Evolutionary conservation across 2,329 filamentous ascomycete species (phyloP).

Genomic region (Pyrenophora tritici-repentis): DNA sequence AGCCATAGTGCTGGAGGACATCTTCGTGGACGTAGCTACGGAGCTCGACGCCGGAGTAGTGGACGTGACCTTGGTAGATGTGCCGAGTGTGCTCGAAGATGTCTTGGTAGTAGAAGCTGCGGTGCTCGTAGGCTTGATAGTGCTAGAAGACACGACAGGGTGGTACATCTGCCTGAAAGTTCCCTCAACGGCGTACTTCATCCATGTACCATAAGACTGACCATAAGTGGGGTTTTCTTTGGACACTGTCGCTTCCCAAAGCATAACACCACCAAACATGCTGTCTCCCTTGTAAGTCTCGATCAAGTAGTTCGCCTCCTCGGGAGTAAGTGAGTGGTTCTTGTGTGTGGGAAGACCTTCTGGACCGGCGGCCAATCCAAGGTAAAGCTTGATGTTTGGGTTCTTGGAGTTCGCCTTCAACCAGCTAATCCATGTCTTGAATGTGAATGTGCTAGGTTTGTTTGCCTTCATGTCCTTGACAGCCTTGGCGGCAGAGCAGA

Average conservation of each 20-base stretch:
- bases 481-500: conserved; percentile 56
- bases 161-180: conserved; percentile 27
- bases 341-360: conserved; percentile 27
- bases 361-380: conserved; percentile 54
- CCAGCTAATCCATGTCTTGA: conserved; percentile 50
- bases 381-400: conserved; percentile 55
- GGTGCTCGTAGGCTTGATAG: neutral
- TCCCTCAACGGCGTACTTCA: conserved; percentile 49
- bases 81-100: neutral
- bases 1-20: neutral
- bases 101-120: neutral
- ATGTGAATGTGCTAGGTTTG: conserved; percentile 51
- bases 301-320: conserved; percentile 54
- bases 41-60: conserved; percentile 2
- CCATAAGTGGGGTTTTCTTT: conserved; percentile 52
- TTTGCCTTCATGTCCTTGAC: conserved; percentile 27
- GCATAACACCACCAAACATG: conserved; percentile 63
- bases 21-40: neutral
- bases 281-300: conserved; percentile 39
- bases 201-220: conserved; percentile 53
- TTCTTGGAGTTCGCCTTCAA: conserved; percentile 48
- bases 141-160: conserved; percentile 19
- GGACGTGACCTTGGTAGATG: neutral
- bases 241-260: conserved; percentile 62
- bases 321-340: conserved; percentile 54